Base-by-base conservation (phyloP, 805 yeast species). In the Lachancea sp. region DNA sequence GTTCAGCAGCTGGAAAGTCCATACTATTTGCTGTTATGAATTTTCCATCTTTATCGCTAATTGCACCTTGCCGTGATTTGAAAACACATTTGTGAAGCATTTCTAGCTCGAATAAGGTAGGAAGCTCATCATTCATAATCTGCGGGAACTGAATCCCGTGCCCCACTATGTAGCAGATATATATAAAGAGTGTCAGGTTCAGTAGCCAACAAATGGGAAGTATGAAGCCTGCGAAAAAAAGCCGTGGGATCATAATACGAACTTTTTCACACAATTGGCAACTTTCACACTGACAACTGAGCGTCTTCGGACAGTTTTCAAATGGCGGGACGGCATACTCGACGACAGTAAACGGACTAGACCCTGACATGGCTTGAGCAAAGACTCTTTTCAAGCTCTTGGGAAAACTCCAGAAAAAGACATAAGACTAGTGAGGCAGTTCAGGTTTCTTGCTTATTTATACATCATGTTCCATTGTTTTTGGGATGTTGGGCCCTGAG, bases 31-130 rank as follows among this genome's bases (percentile, higher is more conserved):
- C 22, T 15, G 11, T 20, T 18, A 17, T 12, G 3, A 17, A 31
- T 11, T 7, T 12, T 16, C n/a, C 34, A 12, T 16, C n/a, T 11
- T 18, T 15, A 31, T n/a, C n/a, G 34, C 18, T 12, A 8, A 8
- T 22, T 12, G 7, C n/a, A 8, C 16, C 30, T 15, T 12, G 30
- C 30, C 18, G 16, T 4, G 30, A 8, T 16, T 17, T 26, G 24
- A 16, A 26, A 22, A 26, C 16, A 13, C 31, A 26, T 26, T 34
- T 34, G 12, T n/a, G 38, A n/a, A 8, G 16, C 38, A 34, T 36
- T 5, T 50, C 46, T 23, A 47, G 44, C 41, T 58, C 60, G 40
- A 47, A 55, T 22, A 44, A 36, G 26, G 61, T 58, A 12, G 64
- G 65, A 21, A 51, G 48, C 23, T 58, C 59, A 26, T 50, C 51